Base-by-base conservation (phyloP, 345 rosid species). In the Clausena lansium region DNA sequence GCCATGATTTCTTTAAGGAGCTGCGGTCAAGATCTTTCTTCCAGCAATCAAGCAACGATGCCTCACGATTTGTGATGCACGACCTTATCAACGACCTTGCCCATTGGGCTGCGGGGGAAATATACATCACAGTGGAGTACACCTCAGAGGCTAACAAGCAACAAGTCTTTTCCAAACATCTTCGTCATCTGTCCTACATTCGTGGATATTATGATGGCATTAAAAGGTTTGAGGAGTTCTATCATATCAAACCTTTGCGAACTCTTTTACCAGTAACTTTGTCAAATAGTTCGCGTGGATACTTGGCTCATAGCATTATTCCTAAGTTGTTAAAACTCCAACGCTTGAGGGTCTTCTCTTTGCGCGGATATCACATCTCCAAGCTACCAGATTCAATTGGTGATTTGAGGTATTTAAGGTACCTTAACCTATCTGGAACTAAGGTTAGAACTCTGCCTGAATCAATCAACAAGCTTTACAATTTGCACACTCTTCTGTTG, bases 21-120 rank as follows among this genome's bases (percentile, higher is more conserved):
- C 20, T 39, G 1, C 7, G 5, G 4, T 6, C 71, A 39, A 67
- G 71, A 63, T 78, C 52, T 20, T 50, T 78, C 8, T 63, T 78
- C 11, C 36, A 63, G 20, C 39, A 14, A 69, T 57, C 68, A 41
- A 58, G 45, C 33, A 8, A 0, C 1, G 2, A 67, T 32, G 0
- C 6, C 7, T 30, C 64, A 14, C 11, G 38, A 15, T 78, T 71
- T 52, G 35, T 71, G 5, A 78, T 78, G 81, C 76, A 78, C 10
- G 71, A 71, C 1, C 75, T 77, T 17, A 17, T 77, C 17, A 59
- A 9, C 1, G 70, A 77, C 61, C 73, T 77, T 58, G 76, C 80
- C 9, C 14, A 14, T 9, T 70, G n/a, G 32, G 76, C 50, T 5
- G 63, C 70, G 0, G 63, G 63, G 27, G 70, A 63, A 33, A 17